A percentile compares a stretch with the other conserved stretches of the same genome.
Conservation (phyloP, 345 rosid species). For the Lepidium didymum region DNA sequence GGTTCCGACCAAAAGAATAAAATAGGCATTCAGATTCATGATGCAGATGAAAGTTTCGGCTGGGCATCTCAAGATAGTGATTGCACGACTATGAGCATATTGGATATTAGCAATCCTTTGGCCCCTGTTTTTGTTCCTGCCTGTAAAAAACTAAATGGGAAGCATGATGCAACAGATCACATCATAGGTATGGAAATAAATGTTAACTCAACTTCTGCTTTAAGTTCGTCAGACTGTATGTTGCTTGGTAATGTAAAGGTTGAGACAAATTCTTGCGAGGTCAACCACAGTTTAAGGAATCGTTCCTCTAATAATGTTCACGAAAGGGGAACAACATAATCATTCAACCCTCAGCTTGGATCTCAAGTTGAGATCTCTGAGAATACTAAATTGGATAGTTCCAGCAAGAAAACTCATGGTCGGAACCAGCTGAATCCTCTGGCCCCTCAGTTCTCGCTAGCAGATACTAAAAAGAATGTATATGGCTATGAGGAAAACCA, state of each 20-base stretch:
- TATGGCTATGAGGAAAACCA: background rate
- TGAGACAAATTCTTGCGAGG: slow-evolving; percentile 19
- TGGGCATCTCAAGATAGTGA: slow-evolving; percentile 4
- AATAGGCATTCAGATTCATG: background rate
- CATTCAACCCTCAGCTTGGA: slow-evolving; percentile 23
- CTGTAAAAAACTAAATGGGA: background rate
- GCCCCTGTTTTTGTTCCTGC: slow-evolving; percentile 23
- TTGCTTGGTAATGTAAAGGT: background rate
- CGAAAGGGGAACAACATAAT: slow-evolving; percentile 4
- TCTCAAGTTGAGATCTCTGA: slow-evolving; percentile 23
- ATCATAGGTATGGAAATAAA: background rate
- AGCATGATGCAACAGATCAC: background rate
- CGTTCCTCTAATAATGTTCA: slow-evolving; percentile 2
- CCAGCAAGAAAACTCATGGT: background rate
- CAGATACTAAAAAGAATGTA: background rate
- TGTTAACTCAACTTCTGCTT: background rate
- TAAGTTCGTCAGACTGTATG: background rate
- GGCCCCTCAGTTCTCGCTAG: slow-evolving; percentile 7
- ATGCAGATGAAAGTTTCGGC: slow-evolving; percentile 5
- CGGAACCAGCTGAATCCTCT: slow-evolving; percentile 8
- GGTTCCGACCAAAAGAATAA: background rate
- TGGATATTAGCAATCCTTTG: background rate
- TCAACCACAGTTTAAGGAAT: background rate
- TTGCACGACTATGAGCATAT: background rate
- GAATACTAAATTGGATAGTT: slow-evolving; percentile 11